Conservation (phyloP, 1,284 basidiomycete species). For the Inonotus obliquus region DNA sequence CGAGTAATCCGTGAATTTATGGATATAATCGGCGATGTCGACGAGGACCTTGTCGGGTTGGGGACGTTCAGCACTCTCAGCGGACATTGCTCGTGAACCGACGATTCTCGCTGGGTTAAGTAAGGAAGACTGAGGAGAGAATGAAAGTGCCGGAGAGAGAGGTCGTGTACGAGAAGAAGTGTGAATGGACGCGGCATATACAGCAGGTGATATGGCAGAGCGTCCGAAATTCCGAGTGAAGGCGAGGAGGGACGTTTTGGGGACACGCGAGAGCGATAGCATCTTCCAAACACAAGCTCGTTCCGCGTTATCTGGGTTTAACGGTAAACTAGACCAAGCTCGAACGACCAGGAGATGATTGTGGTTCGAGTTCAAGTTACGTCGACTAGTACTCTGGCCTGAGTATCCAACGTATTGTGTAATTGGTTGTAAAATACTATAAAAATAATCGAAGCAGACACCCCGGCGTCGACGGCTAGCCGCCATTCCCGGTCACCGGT, state of each 20-base stretch:
- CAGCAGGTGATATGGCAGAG: neutral
- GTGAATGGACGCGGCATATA: neutral
- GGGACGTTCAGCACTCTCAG: constrained; percentile 73
- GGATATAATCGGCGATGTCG: constrained; percentile 87
- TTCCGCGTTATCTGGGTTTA: neutral
- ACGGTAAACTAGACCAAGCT: neutral
- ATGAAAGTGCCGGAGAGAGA: neutral
- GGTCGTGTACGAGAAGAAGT: neutral
- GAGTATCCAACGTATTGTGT: neutral
- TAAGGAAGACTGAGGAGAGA: neutral
- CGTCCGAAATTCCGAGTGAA: constrained; percentile 4
- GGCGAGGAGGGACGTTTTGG: constrained; percentile 7
- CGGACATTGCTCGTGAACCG: constrained; percentile 55
- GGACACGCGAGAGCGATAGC: constrained; percentile 11
- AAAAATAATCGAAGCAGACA: too few relatives aligned
- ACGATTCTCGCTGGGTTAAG: neutral
- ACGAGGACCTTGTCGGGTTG: constrained; percentile 78
- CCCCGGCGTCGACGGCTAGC: too few relatives aligned
- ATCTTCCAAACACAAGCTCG: neutral
- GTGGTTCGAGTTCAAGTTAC: neutral
- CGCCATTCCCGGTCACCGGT: too few relatives aligned
- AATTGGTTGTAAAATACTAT: neutral
- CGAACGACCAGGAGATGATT: neutral
- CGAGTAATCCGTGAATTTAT: constrained; percentile 74
- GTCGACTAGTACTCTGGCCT: neutral